Base-by-base conservation (phyloP, 306 rosid species). In the Herpetospermum pedunculosum region DNA sequence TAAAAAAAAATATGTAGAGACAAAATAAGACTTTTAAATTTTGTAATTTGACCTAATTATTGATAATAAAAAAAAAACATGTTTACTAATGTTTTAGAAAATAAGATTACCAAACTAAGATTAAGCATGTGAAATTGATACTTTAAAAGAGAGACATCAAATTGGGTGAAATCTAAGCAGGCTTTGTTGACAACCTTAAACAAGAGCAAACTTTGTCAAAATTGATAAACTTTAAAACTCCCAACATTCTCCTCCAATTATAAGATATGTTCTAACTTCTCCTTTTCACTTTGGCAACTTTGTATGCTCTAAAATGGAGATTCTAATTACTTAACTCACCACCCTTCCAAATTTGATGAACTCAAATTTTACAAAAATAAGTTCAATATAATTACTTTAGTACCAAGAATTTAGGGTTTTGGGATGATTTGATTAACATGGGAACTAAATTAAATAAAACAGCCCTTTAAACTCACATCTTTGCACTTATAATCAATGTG, bases 281-380 rank as follows among this genome's bases (percentile, higher is more conserved):
- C 26, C 28, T 19, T 63, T 63, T 63, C 15, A 63, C 70, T 35
- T 63, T 37, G 28, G 18, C 23, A 63, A 63, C 16, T 38, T 65
- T 40, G 72, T 65, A 25, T 65, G 72, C 50, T 65, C 34, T 40
- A 65, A 65, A 65, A 68, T 41, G 73, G 73, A 41, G 73, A 68
- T 21, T 43, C 35, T 68, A 43, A 68, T 65, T 64, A 19, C 4
- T 64, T 40, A 25, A 41, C 0, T 67, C 53, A 43, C 53, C 73
- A 67, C n/a, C 9, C 71, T 64, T 64, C 49, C 48, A 37, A 37
- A 38, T 64, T 64, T 38, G 47, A 63, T 37, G 47, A 63, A 19
- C 70, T 19, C 0, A 37, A 4, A 0, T 65, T 21, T 19, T 67
- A 38, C 50, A 41, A 21, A 23, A 23, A 21, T 14, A 16, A 41